Base-by-base conservation (phyloP, 2,329 filamentous ascomycete species). In the Colletotrichum cereale region DNA sequence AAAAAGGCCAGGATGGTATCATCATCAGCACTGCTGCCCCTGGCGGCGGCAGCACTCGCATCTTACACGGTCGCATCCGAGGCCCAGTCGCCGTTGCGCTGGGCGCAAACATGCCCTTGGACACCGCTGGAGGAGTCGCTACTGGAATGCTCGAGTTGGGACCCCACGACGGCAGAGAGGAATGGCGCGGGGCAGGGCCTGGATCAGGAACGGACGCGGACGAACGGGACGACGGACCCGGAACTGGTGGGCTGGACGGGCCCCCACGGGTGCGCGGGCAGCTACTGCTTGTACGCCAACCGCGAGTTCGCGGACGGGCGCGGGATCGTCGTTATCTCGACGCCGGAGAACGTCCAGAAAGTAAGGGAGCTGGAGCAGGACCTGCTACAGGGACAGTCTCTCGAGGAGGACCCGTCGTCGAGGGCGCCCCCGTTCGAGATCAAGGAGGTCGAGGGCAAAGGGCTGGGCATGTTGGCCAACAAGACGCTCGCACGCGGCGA, bases 261-360 rank as follows among this genome's bases (percentile, higher is more conserved):
- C 1, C 71, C 71, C 6, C 67, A 70, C 18, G 61, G 62, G 5
- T 74, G 73, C 36, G 62, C 57, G 1, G 73, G 62, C 14, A 34
- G 16, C 18, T 73, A 72, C 74, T 84, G 82, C 75, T 77, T 82
- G 62, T 85, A 80, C 73, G 75, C 79, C 18, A 79, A 80, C 71
- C 63, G 75, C 2, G 73, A 65, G 16, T 84, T 84, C 62, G 82
- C 81, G 29, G 73, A 75, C 21, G 79, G 78, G 21, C 75, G 82
- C 6, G 83, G 83, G 53, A 80, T 84, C 62, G 79, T 80, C n/a
- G 69, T 85, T 52, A 57, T 85, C 36, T 84, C 81, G 47, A 79
- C 78, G 3, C 73, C 78, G 0, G 73, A 74, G 7, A 67, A 67
- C 36, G 40, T 73, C n/a, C 56, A 68, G 7, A 66, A 66, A 21